Base-by-base conservation (phyloP, 306 rosid genomes). In the Carpinus viminea region DNA sequence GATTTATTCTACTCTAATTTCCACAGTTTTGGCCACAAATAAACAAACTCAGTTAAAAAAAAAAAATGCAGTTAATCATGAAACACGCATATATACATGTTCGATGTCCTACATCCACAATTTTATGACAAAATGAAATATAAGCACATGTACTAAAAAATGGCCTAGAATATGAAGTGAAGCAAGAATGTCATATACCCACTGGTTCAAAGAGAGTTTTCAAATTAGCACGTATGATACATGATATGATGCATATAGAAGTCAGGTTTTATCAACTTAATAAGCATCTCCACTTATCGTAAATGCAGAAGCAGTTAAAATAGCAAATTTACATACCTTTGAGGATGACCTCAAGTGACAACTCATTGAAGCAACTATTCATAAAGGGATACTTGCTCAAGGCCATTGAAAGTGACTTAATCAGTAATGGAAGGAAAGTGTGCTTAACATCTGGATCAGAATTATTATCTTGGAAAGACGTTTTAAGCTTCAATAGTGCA, bases 331-430 rank as follows among this genome's bases (percentile, higher is more conserved):
- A 73, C 88, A 83, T 70, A 92, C 98, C 98, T 89, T 95, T 93
- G 70, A 92, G 93, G 68, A 83, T 21, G 61, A 95, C 91, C 83
- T 95, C 98, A 74, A 90, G 52, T 53, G 86, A 86, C 61, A 88
- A 95, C 75, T 95, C 98, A 47, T 73, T 88, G 91, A 92, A 95
- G 89, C 93, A 85, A 84, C 98, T 93, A 79, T 93, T 95, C 80
- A 95, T 65, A 46, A 74, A 76, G 13, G 98, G 98, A 82, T 88
- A 91, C 80, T 88, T 90, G 79, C 74, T 81, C 85, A 95, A 81
- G 59, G 98, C 96, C 89, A 85, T 79, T 78, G 99, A 92, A 34
- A 95, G 93, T 24, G 93, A 93, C 83, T 93, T 95, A 50, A 95
- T 82, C 86, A 93, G 65, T 56, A 78, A 72, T 66, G 99, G 99